Evolutionary conservation across 2,329 filamentous ascomycete species (phyloP), one percentile per base, ranked within the genome.

Genomic region (Penicillium sp.): DNA sequence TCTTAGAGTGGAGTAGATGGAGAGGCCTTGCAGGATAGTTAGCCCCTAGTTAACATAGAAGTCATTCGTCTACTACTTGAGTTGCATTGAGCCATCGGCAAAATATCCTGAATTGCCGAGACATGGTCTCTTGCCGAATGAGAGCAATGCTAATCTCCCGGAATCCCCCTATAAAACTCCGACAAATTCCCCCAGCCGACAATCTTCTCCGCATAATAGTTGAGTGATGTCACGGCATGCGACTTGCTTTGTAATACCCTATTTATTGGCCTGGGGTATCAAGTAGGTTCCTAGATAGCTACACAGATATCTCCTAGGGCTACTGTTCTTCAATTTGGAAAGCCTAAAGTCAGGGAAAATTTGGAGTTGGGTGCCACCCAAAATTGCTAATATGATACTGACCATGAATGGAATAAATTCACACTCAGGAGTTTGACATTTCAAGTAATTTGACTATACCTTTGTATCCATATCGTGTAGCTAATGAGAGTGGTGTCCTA

Each of bases 161-260:
- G 6, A 25, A 40, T 57, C 11, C 29, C 31, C 51, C 55, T 14
- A 7, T 3, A 33, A 54, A 51, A 31, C 51, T 20, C 55, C 55
- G 46, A 48, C 12, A 3, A 25, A 37, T 51, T 50, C 35, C n/a
- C 50, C 55, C 35, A 43, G 20, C 33, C 33, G 46, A 27, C 15
- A 33, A 49, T 49, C 46, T 23, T 48, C 37, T 22, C 37, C 18
- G 37, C 18, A 40, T 40, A 22, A 22, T 20, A 22, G 12, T 14
- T 15, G 5, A 31, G 15, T 42, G 20, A 5, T 25, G 42, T 18
- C 23, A 26, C 5, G 8, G 22, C 20, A 26, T 20, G 8, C 41
- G 23, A 27, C 12, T n/a, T 44, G n/a, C n/a, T n/a, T n/a, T n/a
- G n/a, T n/a, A n/a, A n/a, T n/a, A n/a, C n/a, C n/a, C n/a, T n/a